These are phyloP conservation scores for Saccharomycopsis schoenii DNA, from an alignment of 805 yeast genomes.

Conservation along the genomic window DNA sequence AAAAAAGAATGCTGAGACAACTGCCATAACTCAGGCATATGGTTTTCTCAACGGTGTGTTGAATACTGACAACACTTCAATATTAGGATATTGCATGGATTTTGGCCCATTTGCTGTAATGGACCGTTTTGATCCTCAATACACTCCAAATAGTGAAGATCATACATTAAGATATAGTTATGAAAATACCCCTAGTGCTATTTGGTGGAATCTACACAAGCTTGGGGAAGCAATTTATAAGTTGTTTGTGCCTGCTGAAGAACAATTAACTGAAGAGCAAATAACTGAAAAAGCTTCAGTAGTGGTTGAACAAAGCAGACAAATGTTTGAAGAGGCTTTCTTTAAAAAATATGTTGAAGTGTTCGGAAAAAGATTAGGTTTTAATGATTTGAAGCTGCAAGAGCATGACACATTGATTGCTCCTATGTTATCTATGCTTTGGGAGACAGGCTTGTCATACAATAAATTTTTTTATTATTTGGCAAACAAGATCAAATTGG, in stretches of 20 bases:
- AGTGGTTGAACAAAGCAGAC: conserved; percentile 53
- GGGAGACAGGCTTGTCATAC: conserved; percentile 60
- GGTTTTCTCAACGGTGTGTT: conserved; percentile 92
- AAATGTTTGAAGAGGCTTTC: conserved; percentile 54
- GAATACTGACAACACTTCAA: conserved; percentile 88
- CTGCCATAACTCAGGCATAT: conserved; percentile 82
- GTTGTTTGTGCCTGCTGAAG: conserved; percentile 60
- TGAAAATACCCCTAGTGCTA: conserved; percentile 72
- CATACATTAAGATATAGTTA: conserved; percentile 60
- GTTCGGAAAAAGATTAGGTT: conserved; percentile 63
- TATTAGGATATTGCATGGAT: conserved; percentile 82
- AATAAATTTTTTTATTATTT: conserved; percentile 66
- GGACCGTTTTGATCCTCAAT: conserved; percentile 74
- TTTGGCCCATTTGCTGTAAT: conserved; percentile 92
- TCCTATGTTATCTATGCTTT: conserved; percentile 52
- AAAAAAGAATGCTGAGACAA: conserved; percentile 61
- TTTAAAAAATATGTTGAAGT: conserved; percentile 45
- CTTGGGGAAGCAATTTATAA: conserved; percentile 80
- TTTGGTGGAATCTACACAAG: conserved; percentile 89
- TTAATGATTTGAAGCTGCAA: conserved; percentile 32
- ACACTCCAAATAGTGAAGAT: conserved; percentile 89
- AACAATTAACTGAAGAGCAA: conserved; percentile 39
- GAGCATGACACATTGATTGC: conserved; percentile 37
- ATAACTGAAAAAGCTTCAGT: conserved; percentile 53
- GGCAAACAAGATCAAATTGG: conserved; percentile 27